phyloP scores from a whole-genome alignment of 2,329 filamentous ascomycete genomes.

The Delphinella strobiligena region DNA sequence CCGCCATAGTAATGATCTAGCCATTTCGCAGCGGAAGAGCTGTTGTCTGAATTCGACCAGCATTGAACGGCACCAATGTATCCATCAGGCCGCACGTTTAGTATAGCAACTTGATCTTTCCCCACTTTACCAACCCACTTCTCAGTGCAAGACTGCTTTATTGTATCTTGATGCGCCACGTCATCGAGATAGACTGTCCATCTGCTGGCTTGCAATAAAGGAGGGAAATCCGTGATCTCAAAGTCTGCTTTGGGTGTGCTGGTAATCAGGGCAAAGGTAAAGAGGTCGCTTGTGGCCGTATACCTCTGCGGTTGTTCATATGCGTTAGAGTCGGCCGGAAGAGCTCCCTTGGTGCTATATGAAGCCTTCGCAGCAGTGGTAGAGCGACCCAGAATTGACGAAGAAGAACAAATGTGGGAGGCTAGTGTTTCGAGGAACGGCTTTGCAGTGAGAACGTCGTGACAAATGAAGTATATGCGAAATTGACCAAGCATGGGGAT shows the following conservation, averaged over 20 bases:
- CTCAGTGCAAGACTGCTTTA: constrained; percentile 41
- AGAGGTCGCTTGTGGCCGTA: constrained; percentile 52
- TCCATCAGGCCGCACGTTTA: constrained; percentile 61
- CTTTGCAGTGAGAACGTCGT: constrained; percentile 44
- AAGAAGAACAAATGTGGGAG: constrained; percentile 38
- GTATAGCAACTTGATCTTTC: constrained; percentile 47
- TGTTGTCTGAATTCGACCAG: constrained; percentile 21
- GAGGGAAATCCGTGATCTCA: constrained; percentile 54
- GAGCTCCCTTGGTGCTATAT: constrained; percentile 47
- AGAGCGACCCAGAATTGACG: constrained; percentile 45
- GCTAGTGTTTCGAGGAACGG: constrained; percentile 51
- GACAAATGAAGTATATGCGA: constrained; percentile 59
- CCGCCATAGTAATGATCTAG: constrained; percentile 40
- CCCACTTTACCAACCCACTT: constrained; percentile 56
- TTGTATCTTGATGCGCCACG: constrained; percentile 44
- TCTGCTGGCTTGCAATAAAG: constrained; percentile 48
- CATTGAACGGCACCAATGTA: constrained; percentile 54
- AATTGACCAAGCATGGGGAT: constrained; percentile 70
- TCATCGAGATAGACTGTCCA: constrained; percentile 67
- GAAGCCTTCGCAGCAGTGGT: constrained; percentile 49
- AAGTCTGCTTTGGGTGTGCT: constrained; percentile 50
- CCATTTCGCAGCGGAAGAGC: constrained; percentile 28
- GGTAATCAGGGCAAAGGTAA: constrained; percentile 59
- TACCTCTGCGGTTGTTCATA: constrained; percentile 59
- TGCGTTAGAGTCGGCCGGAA: constrained; percentile 48